Evolutionary conservation across 83 land plant genomes (phyloP).

Genomic region (Diphasiastrum complanatum): DNA sequence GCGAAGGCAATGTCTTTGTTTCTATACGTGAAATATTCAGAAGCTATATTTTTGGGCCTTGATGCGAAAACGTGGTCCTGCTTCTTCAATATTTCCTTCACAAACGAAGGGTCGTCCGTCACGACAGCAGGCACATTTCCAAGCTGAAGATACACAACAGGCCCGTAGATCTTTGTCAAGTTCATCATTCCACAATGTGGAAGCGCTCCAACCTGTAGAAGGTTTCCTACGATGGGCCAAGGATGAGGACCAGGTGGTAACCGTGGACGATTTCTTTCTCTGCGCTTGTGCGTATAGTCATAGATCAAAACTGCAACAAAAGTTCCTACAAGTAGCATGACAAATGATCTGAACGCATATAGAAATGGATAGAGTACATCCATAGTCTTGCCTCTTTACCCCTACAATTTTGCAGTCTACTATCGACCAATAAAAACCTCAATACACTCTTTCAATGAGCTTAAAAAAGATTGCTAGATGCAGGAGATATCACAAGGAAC

Average conservation of each 20-base stretch:
- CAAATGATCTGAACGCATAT: too few species aligned
- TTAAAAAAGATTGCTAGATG: too few species aligned
- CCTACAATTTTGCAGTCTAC: too few species aligned
- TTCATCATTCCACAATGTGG: slow-evolving; percentile 18
- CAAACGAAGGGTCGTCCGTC: slow-evolving; percentile 19
- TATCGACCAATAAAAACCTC: too few species aligned
- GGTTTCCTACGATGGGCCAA: slow-evolving; percentile 26
- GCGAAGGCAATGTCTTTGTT: slow-evolving; percentile 29
- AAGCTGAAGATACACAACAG: slow-evolving; percentile 21
- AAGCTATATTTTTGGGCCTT: slow-evolving; percentile 22
- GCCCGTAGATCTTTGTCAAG: slow-evolving; percentile 18
- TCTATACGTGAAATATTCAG: slow-evolving; percentile 24
- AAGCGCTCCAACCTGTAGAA: slow-evolving; percentile 16
- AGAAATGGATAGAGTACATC: too few species aligned
- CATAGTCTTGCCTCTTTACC: too few species aligned
- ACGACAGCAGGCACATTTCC: slow-evolving; percentile 24
- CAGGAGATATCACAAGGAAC: too few species aligned
- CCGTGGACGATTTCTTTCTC: background rate
- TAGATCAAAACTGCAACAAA: too few species aligned
- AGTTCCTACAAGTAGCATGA: too few species aligned
- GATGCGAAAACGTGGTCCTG: slow-evolving; percentile 23
- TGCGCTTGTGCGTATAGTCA: slow-evolving; percentile 4
- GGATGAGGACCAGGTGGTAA: slow-evolving; percentile 23
- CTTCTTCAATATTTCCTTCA: slow-evolving; percentile 20
- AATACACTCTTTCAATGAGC: too few species aligned